These are phyloP conservation scores for Trypanosoma caninum DNA, from an alignment of 208 protist species.

Conservation along the genomic window DNA sequence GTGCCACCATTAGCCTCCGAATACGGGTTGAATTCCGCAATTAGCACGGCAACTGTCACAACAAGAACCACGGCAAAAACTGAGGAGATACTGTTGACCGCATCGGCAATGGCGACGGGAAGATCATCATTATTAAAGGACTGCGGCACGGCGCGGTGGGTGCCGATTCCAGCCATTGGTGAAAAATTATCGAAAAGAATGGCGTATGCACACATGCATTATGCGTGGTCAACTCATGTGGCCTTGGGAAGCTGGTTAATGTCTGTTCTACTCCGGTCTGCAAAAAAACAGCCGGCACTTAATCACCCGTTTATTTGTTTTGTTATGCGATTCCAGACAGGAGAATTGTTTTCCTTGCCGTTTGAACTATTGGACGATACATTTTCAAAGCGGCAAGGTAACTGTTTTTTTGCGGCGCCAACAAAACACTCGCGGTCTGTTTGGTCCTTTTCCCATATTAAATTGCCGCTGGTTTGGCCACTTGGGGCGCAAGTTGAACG, in stretches of 20 bases:
- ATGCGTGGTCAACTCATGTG: constrained; percentile 4
- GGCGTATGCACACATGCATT: constrained; percentile 12
- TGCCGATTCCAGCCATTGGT: background rate
- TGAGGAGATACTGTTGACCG: too few species aligned
- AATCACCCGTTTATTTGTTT: constrained; percentile 15
- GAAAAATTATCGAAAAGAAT: background rate
- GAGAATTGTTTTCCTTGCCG: background rate
- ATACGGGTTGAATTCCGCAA: background rate
- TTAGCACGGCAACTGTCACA: background rate
- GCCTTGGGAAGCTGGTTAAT: constrained; percentile 10
- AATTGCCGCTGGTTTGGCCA: constrained; percentile 16
- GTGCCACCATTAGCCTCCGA: background rate
- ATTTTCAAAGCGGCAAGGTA: background rate
- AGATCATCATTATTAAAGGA: background rate
- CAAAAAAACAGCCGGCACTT: background rate
- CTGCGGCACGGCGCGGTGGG: background rate
- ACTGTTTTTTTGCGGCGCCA: background rate
- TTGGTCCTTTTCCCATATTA: constrained; percentile 19
- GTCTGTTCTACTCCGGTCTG: constrained; percentile 7
- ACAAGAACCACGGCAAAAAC: too few species aligned
- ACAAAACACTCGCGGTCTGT: background rate
- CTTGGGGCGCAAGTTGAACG: constrained; percentile 12
- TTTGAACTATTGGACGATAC: constrained; percentile 1
- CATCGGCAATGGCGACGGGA: background rate
- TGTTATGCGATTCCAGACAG: constrained; percentile 8